phyloP scores from a whole-genome alignment of 306 rosid species.

The Aeschynomene evenia region DNA sequence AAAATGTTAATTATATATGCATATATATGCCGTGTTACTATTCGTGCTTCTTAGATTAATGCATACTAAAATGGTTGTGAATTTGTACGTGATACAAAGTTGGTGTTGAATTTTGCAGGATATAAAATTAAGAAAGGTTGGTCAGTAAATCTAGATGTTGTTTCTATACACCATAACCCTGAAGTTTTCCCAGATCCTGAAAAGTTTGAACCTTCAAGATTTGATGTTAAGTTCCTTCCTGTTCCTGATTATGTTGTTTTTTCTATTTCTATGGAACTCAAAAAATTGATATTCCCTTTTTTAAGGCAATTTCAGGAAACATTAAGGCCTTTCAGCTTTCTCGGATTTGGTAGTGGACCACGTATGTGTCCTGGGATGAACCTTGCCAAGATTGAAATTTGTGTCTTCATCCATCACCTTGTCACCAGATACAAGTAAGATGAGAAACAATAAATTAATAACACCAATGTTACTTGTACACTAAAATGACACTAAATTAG shows the following conservation, averaged over 20 bases:
- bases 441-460: not conserved
- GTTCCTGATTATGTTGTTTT: not conserved
- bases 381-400: conserved; percentile 80
- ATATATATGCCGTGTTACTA: no score
- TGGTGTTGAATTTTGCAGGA: conserved; percentile 45
- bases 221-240: conserved; percentile 54
- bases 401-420: conserved; percentile 74
- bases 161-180: conserved; percentile 81
- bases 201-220: conserved; percentile 78
- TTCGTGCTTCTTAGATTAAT: no score
- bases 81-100: not conserved
- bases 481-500: no score
- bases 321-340: conserved; percentile 67
- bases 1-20: no score
- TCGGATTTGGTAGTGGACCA: conserved; percentile 88
- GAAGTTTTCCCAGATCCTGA: conserved; percentile 59
- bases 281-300: not conserved
- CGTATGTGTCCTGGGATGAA: conserved; percentile 94
- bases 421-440: conserved; percentile 75
- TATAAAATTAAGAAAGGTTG: conserved; percentile 75
- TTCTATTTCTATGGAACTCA: not conserved
- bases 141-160: conserved; percentile 80
- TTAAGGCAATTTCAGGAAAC: conserved; percentile 48
- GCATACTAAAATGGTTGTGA: not conserved
- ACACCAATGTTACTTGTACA: no score